Conservation (phyloP, 2,329 filamentous ascomycete genomes). For the Hymenoscyphus repandus region DNA sequence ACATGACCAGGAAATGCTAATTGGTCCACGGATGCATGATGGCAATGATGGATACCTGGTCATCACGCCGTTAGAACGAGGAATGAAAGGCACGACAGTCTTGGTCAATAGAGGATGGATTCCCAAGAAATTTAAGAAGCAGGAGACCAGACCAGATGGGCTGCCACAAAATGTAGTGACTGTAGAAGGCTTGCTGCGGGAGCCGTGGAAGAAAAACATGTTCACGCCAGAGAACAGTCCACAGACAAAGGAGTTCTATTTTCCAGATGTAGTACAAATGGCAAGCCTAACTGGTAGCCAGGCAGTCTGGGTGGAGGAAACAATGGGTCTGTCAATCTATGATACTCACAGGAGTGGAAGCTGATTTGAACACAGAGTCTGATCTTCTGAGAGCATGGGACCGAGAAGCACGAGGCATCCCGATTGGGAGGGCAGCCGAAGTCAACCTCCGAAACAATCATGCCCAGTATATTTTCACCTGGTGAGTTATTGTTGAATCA, state of each 20-base stretch:
- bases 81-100: slow-evolving; percentile 60
- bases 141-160: slow-evolving; percentile 56
- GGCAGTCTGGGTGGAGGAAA: slow-evolving; percentile 91
- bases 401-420: slow-evolving; percentile 74
- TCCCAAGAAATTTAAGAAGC: slow-evolving; percentile 63
- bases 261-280: slow-evolving; percentile 92
- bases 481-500: slow-evolving; percentile 48
- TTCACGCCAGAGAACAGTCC: slow-evolving; percentile 91
- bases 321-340: slow-evolving; percentile 62
- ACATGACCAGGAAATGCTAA: slow-evolving; percentile 94
- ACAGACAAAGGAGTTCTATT: slow-evolving; percentile 82
- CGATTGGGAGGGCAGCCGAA: slow-evolving; percentile 81
- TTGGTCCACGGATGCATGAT: slow-evolving; percentile 84
- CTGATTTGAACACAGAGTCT: slow-evolving; percentile 50
- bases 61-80: slow-evolving; percentile 80
- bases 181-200: slow-evolving; percentile 77
- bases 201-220: slow-evolving; percentile 96
- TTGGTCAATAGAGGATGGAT: slow-evolving; percentile 94
- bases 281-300: slow-evolving; percentile 75
- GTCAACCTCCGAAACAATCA: slow-evolving; percentile 96
- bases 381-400: slow-evolving; percentile 73
- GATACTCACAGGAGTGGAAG: not conserved
- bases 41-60: slow-evolving; percentile 89
- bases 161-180: slow-evolving; percentile 66
- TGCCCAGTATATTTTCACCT: slow-evolving; percentile 97